A percentile compares a stretch with the other conserved stretches of the same genome.
These are phyloP conservation scores for Strigomonas galati DNA, from an alignment of 208 protist genomes.

Conservation along the genomic window DNA sequence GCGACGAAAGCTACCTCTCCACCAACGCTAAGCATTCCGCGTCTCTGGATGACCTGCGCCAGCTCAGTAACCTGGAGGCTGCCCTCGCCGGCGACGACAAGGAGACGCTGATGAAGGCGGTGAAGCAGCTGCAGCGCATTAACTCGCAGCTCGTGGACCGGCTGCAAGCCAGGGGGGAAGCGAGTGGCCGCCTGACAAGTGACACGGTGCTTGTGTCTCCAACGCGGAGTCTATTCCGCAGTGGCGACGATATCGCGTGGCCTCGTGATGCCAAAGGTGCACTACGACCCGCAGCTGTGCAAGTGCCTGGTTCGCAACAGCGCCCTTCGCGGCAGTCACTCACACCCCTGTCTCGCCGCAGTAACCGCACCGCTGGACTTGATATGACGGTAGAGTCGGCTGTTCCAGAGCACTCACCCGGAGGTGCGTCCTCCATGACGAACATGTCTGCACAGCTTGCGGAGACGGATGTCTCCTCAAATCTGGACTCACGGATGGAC, in stretches of 20 bases:
- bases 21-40: background rate
- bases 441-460: conserved; percentile 9
- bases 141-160: conserved; percentile 31
- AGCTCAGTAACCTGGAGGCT: conserved; percentile 4
- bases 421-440: background rate
- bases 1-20: background rate
- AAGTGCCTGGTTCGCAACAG: background rate
- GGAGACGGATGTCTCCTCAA: conserved; percentile 23
- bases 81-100: conserved; percentile 17
- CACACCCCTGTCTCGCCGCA: background rate
- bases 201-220: too few species aligned
- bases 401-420: background rate
- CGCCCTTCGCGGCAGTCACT: background rate
- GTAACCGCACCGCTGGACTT: background rate
- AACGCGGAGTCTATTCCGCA: background rate
- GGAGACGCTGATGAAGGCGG: conserved; percentile 22
- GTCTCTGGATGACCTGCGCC: conserved; percentile 13
- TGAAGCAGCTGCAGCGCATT: conserved; percentile 39
- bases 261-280: too few species aligned
- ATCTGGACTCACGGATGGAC: background rate
- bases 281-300: too few species aligned
- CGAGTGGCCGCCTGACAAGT: too few species aligned
- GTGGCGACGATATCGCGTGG: background rate
- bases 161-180: conserved; percentile 14
- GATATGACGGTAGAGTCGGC: conserved; percentile 22